Evolutionary conservation across 768 basidiomycete species (phyloP).

Genomic region (Xerocomellus chrysenteron): DNA sequence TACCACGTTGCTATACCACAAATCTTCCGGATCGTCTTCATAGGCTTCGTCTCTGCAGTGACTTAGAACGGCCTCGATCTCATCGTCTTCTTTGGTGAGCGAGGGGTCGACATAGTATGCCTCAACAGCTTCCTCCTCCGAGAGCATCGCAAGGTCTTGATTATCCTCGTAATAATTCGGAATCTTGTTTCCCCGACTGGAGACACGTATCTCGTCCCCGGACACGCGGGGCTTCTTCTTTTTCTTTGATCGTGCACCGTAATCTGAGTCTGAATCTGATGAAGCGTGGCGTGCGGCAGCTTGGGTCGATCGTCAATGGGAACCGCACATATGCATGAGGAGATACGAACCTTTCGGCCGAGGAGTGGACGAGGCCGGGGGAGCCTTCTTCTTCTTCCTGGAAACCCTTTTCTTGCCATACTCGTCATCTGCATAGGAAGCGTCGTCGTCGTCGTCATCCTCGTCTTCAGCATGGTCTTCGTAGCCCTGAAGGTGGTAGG

Average conservation of each 20-base stretch:
- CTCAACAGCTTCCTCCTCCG: conserved; percentile 54
- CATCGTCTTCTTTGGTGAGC: conserved; percentile 66
- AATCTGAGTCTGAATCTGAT: conserved; percentile 86
- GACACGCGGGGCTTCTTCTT: conserved; percentile 65
- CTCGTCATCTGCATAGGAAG: conserved; percentile 76
- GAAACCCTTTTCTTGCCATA: conserved; percentile 67
- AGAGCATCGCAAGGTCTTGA: conserved; percentile 73
- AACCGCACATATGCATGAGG: conserved; percentile 11
- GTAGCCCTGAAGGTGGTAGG: conserved; percentile 55
- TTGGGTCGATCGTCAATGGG: conserved; percentile 23
- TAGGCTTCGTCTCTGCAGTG: conserved; percentile 85
- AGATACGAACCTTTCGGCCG: conserved; percentile 56
- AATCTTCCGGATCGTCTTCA: conserved; percentile 72
- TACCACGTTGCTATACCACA: conserved; percentile 88
- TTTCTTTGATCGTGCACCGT: conserved; percentile 82
- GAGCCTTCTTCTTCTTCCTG: conserved; percentile 57
- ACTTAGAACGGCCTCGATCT: conserved; percentile 88
- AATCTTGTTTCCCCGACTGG: conserved; percentile 69
- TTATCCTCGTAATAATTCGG: conserved; percentile 81
- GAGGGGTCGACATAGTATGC: conserved; percentile 55
- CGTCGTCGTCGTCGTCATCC: conserved; percentile 71
- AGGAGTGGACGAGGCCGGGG: conserved; percentile 41
- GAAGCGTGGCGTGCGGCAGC: conserved; percentile 53
- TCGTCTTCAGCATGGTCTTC: conserved; percentile 52
- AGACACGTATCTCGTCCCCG: conserved; percentile 75